These are phyloP conservation scores for Gillenia trifoliata DNA, from an alignment of 306 rosid genomes.

Conservation along the genomic window DNA sequence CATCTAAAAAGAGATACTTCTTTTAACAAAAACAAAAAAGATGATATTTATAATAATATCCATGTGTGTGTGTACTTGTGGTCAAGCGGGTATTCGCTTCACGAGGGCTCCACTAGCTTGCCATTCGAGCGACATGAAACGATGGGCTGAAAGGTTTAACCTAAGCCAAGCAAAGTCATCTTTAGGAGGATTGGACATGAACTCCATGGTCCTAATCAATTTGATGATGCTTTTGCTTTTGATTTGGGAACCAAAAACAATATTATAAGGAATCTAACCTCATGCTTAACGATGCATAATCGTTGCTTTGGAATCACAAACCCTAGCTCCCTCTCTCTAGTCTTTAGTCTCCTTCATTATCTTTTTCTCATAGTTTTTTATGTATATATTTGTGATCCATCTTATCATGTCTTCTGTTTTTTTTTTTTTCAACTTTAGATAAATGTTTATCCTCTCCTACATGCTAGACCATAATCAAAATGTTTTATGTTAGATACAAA, in stretches of 20 bases:
- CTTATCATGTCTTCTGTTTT: constrained; percentile 41
- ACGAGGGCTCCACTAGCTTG: constrained; percentile 47
- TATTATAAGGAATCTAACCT: constrained; percentile 43
- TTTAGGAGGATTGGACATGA: constrained; percentile 68
- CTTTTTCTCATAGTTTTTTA: constrained; percentile 1
- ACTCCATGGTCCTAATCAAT: constrained; percentile 41
- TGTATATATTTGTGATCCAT: constrained; percentile 28
- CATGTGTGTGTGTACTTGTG: constrained; percentile 36
- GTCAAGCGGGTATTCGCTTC: constrained; percentile 61
- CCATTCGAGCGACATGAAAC: constrained; percentile 56
- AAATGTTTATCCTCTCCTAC: constrained; percentile 68
- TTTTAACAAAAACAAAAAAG: not conserved
- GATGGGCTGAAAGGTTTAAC: constrained; percentile 81
- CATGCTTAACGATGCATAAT: constrained; percentile 41
- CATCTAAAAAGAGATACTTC: constrained; percentile 60
- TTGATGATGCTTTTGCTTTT: constrained; percentile 29
- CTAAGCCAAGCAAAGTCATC: constrained; percentile 37
- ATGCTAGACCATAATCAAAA: constrained; percentile 68
- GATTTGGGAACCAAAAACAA: constrained; percentile 23
- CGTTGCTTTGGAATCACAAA: constrained; percentile 51
- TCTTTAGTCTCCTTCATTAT: constrained; percentile 22
- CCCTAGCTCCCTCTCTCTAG: not conserved
- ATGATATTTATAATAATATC: not conserved
- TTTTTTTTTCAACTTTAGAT: constrained; percentile 43
- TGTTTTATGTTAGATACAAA: constrained; percentile 43